Percentiles rank a stretch among this genome's conserved stretches.
phyloP scores from a whole-genome alignment of 164 flowering plant genomes.

The Vitis amurensis region DNA sequence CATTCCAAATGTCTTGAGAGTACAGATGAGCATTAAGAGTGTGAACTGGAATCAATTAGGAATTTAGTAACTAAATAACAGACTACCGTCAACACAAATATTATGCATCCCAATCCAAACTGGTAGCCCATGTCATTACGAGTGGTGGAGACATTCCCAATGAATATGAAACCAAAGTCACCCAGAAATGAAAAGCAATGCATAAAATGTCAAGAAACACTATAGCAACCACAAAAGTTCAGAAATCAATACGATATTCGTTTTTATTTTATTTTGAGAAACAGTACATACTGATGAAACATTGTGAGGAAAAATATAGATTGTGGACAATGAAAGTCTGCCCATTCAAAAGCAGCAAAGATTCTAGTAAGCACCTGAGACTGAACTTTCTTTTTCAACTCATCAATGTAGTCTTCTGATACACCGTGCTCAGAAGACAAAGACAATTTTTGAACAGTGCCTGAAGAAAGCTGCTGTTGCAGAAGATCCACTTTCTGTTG shows the following conservation, averaged over 20 bases:
- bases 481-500: conserved; percentile 59
- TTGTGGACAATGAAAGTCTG: neutral
- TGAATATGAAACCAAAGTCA: neutral
- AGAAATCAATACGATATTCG: neutral
- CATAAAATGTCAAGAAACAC: neutral
- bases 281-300: neutral
- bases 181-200: neutral
- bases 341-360: neutral
- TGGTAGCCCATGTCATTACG: neutral
- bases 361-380: conserved; percentile 58
- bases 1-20: too few relatives aligned
- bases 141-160: neutral
- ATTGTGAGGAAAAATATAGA: too few relatives aligned
- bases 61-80: neutral
- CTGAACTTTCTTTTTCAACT: conserved; percentile 71
- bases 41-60: neutral
- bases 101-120: neutral
- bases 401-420: conserved; percentile 59
- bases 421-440: conserved; percentile 32
- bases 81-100: neutral
- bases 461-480: conserved; percentile 68
- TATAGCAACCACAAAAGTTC: neutral
- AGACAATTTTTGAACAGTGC: conserved; percentile 33
- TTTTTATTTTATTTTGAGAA: neutral
- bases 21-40: too few relatives aligned